phyloP scores from a whole-genome alignment of 768 basidiomycete genomes.

The Hericium coralloides region DNA sequence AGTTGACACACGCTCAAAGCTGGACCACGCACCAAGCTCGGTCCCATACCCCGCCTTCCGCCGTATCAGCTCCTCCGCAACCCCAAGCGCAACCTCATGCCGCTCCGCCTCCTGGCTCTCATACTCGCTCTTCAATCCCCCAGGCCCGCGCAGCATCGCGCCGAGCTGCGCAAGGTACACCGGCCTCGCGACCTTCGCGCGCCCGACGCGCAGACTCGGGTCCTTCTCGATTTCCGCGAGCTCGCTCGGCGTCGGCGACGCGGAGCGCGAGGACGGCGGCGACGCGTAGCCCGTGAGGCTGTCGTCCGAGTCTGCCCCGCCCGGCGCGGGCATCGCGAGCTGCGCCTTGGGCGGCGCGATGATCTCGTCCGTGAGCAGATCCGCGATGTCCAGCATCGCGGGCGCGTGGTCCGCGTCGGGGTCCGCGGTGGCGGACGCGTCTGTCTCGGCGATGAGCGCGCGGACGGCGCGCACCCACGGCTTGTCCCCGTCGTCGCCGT shows the following conservation, averaged over 20 bases:
- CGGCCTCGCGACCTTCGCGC: conserved; percentile 66
- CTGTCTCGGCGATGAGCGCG: conserved; percentile 37
- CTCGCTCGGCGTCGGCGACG: conserved; percentile 75
- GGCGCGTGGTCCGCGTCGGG: not conserved
- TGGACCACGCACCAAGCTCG: conserved; percentile 62
- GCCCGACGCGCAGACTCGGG: conserved; percentile 65
- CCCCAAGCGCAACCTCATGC: conserved; percentile 71
- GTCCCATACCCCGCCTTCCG: conserved; percentile 79
- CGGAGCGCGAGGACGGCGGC: conserved; percentile 52
- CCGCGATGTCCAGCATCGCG: not conserved
- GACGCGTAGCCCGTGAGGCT: conserved; percentile 73
- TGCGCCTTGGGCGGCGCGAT: not conserved
- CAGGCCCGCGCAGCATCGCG: conserved; percentile 58
- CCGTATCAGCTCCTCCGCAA: conserved; percentile 77
- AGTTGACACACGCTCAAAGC: not conserved
- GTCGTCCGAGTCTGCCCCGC: conserved; percentile 71
- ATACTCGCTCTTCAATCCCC: conserved; percentile 40
- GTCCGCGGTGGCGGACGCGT: conserved; percentile 34
- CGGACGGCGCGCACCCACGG: conserved; percentile 59
- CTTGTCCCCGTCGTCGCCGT: conserved; percentile 58
- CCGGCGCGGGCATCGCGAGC: not conserved
- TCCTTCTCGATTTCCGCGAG: conserved; percentile 81
- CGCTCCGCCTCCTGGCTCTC: conserved; percentile 63
- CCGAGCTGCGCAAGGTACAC: conserved; percentile 87
- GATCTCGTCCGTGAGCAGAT: not conserved